Conservation (phyloP, 2,329 filamentous ascomycete genomes). For the Atkinsonella hypoxylon region DNA sequence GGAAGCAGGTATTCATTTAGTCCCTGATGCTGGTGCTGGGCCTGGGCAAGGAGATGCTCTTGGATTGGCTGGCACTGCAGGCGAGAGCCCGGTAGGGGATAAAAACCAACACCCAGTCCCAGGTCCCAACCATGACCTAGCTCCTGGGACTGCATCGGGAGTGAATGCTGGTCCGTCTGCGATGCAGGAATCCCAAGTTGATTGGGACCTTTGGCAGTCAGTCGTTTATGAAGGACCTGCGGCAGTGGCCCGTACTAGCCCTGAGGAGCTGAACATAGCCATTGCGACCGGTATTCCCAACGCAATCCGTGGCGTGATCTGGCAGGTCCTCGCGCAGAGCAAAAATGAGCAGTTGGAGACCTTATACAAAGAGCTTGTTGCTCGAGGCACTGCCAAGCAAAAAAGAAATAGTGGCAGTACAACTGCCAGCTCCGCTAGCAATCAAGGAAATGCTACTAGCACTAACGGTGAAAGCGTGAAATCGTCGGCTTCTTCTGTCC, state of each 20-base stretch:
- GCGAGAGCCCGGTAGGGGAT: conserved; percentile 17
- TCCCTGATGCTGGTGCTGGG: conserved; percentile 43
- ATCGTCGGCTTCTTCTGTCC: conserved; percentile 77
- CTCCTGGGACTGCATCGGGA: conserved; percentile 77
- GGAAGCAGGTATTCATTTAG: conserved; percentile 46
- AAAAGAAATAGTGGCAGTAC: conserved; percentile 45
- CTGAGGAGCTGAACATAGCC: conserved; percentile 79
- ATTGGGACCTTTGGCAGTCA: conserved; percentile 97
- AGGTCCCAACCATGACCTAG: conserved; percentile 55
- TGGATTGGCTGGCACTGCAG: conserved; percentile 12
- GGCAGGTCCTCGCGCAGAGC: conserved; percentile 93
- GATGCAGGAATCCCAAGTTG: conserved; percentile 63
- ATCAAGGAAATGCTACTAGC: conserved; percentile 41
- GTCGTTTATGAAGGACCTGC: conserved; percentile 90
- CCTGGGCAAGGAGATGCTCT: conserved; percentile 26
- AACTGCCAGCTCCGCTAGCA: conserved; percentile 33
- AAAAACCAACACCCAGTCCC: conserved; percentile 38
- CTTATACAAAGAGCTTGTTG: conserved; percentile 73
- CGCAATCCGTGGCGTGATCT: conserved; percentile 94
- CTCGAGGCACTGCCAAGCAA: conserved; percentile 71
- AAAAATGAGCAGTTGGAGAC: conserved; percentile 83
- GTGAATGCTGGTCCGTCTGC: conserved; percentile 65
- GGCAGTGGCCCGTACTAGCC: conserved; percentile 74
- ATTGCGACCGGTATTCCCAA: conserved; percentile 90
- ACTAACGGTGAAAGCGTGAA: conserved; percentile 52